Conservation (phyloP, 768 basidiomycete genomes). For the Termitomyces sp. region DNA sequence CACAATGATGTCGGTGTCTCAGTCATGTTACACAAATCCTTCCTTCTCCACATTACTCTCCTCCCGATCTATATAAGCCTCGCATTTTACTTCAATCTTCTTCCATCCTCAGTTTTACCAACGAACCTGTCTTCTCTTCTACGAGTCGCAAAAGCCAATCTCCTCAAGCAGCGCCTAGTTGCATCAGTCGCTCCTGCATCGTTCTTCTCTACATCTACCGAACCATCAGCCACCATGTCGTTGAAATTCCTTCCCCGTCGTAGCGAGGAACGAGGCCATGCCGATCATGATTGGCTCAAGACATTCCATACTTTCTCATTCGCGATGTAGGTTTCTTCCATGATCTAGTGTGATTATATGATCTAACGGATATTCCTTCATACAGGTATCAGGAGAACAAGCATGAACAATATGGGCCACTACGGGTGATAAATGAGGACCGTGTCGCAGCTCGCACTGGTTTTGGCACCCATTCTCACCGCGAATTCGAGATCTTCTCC, state of each 20-base stretch:
- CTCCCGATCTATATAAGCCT: conserved; percentile 42
- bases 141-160: conserved; percentile 34
- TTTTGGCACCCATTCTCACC: conserved; percentile 83
- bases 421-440: conserved; percentile 93
- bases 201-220: conserved; percentile 11
- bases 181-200: conserved; percentile 11
- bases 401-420: conserved; percentile 64
- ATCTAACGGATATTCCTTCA: neutral
- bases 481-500: conserved; percentile 89
- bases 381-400: conserved; percentile 57
- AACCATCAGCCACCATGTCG: conserved; percentile 18
- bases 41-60: conserved; percentile 34
- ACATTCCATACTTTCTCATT: conserved; percentile 86
- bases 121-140: conserved; percentile 38
- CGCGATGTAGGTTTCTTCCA: conserved; percentile 46
- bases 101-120: conserved; percentile 21
- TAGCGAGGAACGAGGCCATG: conserved; percentile 66
- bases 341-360: neutral
- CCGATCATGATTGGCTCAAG: conserved; percentile 86
- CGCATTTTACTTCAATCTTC: conserved; percentile 32
- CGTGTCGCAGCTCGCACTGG: conserved; percentile 75
- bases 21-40: conserved; percentile 36
- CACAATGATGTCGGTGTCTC: conserved; percentile 18
- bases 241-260: conserved; percentile 50
- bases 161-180: conserved; percentile 26